Conservation (phyloP, 192 early-diverging fungal species). For the Chytriomyces sp. region DNA sequence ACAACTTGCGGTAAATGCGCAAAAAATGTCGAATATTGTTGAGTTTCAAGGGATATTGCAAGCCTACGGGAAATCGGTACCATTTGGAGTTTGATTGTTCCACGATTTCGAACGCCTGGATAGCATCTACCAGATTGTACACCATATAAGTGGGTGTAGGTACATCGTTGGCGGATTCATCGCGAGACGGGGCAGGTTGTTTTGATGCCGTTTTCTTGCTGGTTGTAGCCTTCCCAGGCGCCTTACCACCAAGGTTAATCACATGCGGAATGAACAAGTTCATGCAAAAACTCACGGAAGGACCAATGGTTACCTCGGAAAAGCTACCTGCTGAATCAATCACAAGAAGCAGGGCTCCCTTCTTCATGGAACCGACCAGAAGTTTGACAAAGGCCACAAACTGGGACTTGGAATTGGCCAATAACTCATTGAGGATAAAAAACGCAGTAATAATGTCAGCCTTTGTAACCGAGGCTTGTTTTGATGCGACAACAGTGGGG, state of each 20-base stretch:
- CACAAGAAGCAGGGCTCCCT: conserved; percentile 72
- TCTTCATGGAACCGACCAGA: conserved; percentile 64
- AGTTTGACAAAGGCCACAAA: conserved; percentile 78
- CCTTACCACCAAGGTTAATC: neutral
- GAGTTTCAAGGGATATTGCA: conserved; percentile 77
- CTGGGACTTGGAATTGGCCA: conserved; percentile 69
- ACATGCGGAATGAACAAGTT: neutral
- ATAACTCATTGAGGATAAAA: conserved; percentile 93
- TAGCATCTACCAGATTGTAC: conserved; percentile 81
- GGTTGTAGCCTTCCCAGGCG: neutral
- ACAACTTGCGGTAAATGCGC: conserved; percentile 75
- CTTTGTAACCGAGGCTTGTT: conserved; percentile 38
- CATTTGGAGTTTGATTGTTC: conserved; percentile 70
- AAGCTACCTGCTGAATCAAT: conserved; percentile 94
- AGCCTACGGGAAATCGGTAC: conserved; percentile 57
- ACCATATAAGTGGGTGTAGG: conserved; percentile 79
- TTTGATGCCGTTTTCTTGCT: neutral
- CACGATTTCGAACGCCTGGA: conserved; percentile 69
- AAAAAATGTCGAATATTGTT: conserved; percentile 94
- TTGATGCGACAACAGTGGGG: neutral
- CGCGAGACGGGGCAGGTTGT: neutral
- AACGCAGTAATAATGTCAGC: conserved; percentile 81
- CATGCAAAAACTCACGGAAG: conserved; percentile 11
- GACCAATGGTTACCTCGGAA: conserved; percentile 76
- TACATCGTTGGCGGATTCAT: neutral